A percentile compares a stretch with the other conserved stretches of the same genome.
Evolutionary conservation across 2,329 filamentous ascomycete species (phyloP).

Genomic region (Sclerotinia nivalis): DNA sequence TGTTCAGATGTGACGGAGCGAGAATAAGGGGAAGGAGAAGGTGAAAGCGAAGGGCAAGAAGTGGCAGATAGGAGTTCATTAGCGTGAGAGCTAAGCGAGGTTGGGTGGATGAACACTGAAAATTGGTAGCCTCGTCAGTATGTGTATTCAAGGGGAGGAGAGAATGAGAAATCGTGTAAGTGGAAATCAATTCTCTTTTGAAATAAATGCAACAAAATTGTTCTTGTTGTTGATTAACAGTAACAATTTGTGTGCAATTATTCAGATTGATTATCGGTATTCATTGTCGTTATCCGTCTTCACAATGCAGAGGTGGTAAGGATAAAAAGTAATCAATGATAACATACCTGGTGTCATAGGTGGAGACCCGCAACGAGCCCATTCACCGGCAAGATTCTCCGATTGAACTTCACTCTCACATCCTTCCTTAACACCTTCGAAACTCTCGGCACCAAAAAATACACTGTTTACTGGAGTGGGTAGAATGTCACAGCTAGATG

Average conservation of each 20-base stretch:
- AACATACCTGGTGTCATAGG: slow-evolving; percentile 88
- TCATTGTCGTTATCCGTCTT: background rate
- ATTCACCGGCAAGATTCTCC: slow-evolving; percentile 74
- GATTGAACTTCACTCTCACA: slow-evolving; percentile 69
- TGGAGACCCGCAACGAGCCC: slow-evolving; percentile 75
- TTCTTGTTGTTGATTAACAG: background rate
- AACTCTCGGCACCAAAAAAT: slow-evolving; percentile 70
- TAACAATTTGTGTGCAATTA: background rate
- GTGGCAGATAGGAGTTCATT: slow-evolving; percentile 72
- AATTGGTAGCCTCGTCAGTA: slow-evolving; percentile 23
- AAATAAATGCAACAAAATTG: background rate
- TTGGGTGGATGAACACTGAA: slow-evolving; percentile 66
- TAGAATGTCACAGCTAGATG: slow-evolving; percentile 73
- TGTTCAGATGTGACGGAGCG: slow-evolving; percentile 64
- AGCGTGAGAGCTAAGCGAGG: slow-evolving; percentile 62
- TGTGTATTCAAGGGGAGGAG: background rate
- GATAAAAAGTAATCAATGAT: background rate
- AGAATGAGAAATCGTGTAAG: background rate
- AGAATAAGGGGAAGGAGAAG: slow-evolving; percentile 79
- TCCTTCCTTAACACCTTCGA: slow-evolving; percentile 68
- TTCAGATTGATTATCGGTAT: background rate
- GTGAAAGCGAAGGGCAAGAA: slow-evolving; percentile 81
- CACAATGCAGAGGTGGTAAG: background rate
- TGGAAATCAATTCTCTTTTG: background rate
- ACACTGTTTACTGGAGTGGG: slow-evolving; percentile 81